phyloP scores from a whole-genome alignment of 257 asterid species.

The Nicotiana sylvestris region DNA sequence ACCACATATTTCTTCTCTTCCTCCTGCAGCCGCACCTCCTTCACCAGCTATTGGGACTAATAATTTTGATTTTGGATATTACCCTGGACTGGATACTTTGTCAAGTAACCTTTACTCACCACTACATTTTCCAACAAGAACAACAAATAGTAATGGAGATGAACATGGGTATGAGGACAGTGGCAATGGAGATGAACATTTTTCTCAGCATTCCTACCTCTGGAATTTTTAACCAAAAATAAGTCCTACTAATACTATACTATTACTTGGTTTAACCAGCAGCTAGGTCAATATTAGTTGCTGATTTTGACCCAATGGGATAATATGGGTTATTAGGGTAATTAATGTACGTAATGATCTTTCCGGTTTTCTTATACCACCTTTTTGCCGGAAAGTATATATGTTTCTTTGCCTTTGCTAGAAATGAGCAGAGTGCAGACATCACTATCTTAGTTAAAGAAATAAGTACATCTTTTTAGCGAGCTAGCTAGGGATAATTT shows the following conservation, averaged over 20 bases:
- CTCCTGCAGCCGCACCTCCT: no score
- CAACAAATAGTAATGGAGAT: background rate
- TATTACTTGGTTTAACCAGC: background rate
- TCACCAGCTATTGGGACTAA: background rate
- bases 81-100: background rate
- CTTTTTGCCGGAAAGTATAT: background rate
- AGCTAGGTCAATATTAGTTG: background rate
- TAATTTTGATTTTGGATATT: background rate
- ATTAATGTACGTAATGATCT: background rate
- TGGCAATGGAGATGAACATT: background rate
- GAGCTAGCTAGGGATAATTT: background rate
- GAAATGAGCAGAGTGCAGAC: background rate
- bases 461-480: background rate
- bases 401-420: background rate
- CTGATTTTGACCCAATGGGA: background rate
- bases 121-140: background rate
- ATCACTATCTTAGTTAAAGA: background rate
- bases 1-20: no score
- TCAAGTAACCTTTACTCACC: conserved; percentile 12
- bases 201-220: conserved; percentile 10
- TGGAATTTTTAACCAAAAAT: conserved; percentile 11
- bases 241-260: background rate
- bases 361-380: background rate
- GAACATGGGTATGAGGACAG: background rate
- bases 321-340: no score